Evolutionary conservation across 2,329 filamentous ascomycete species (phyloP).

Genomic region (Claviceps africana): DNA sequence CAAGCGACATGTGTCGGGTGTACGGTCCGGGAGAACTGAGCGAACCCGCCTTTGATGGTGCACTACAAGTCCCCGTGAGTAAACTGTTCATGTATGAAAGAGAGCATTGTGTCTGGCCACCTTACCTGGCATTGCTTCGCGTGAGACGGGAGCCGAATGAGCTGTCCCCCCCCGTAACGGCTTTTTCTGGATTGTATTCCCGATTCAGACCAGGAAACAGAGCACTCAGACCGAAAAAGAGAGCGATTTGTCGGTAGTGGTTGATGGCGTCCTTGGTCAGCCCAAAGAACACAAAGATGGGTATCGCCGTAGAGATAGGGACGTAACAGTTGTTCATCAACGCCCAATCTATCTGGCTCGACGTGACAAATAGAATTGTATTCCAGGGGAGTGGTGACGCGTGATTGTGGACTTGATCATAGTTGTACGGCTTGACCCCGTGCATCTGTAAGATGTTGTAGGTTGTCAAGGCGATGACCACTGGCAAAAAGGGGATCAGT

Average conservation of each 20-base stretch:
- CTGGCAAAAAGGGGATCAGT: conserved; percentile 35
- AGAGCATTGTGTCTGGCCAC: neutral
- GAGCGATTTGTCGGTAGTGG: conserved; percentile 27
- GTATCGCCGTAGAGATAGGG: conserved; percentile 29
- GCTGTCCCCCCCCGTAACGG: conserved; percentile 8
- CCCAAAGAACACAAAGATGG: conserved; percentile 41
- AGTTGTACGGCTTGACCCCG: conserved; percentile 24
- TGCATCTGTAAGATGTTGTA: conserved; percentile 24
- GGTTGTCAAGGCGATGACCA: conserved; percentile 27
- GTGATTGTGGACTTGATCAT: conserved; percentile 26
- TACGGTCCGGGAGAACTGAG: conserved; percentile 10
- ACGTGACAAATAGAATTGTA: conserved; percentile 31
- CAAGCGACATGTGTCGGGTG: conserved; percentile 9
- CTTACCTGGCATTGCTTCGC: conserved; percentile 11
- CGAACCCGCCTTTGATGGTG: neutral
- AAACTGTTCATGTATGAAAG: neutral
- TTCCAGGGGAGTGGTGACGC: conserved; percentile 28
- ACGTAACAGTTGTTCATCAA: conserved; percentile 35
- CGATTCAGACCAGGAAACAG: conserved; percentile 28
- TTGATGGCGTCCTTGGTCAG: conserved; percentile 39
- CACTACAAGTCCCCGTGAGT: conserved; percentile 2
- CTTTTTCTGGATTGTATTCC: conserved; percentile 24
- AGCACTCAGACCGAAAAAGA: conserved; percentile 27
- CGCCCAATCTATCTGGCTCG: conserved; percentile 23
- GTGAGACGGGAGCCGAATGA: conserved; percentile 11